Evolutionary conservation across 345 rosid genomes (phyloP), one percentile per base, ranked within the genome.

Genomic region (Cardamine resedifolia): DNA sequence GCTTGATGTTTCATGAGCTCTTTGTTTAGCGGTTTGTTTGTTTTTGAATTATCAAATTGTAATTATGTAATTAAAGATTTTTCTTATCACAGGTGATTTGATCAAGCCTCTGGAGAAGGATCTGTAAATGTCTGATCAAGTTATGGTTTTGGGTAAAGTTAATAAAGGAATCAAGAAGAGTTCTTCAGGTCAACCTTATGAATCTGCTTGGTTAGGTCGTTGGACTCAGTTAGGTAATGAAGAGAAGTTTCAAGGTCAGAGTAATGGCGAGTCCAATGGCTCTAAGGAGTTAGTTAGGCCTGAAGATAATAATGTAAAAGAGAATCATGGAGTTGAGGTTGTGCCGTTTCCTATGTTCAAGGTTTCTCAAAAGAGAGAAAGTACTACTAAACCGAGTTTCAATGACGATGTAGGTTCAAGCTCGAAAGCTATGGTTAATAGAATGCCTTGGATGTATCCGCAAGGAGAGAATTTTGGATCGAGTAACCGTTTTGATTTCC

Each of bases 151-250:
- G 31, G 80, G 61, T 49, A 50, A 70, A 20, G 66, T 28, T 4
- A 69, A 76, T 52, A 69, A 69, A 45, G 71, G 66, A 64, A 70
- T 64, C 47, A 68, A 16, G 28, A 71, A 77, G 72, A 50, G 21
- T 20, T 57, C 80, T 24, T 78, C 86, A 11, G 48, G 49, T 19
- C 79, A 66, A 64, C 71, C 79, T 61, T 26, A 43, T 75, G 86
- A 87, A 68, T 82, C 87, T 62, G 56, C 56, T 28, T 90, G 96
- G 94, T 83, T 89, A 84, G 86, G 83, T 83, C 96, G 78, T 61
- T 87, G 96, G 70, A 76, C 51, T 36, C 58, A 52, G 57, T 18
- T 24, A 30, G 41, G 69, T 41, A 67, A 10, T 51, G 63, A 67
- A 51, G 73, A 50, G n/a, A 50, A 27, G 44, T 27, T 47, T 49